Evolutionary conservation across 805 yeast species (phyloP).

Genomic region (Candida dajiaensis): DNA sequence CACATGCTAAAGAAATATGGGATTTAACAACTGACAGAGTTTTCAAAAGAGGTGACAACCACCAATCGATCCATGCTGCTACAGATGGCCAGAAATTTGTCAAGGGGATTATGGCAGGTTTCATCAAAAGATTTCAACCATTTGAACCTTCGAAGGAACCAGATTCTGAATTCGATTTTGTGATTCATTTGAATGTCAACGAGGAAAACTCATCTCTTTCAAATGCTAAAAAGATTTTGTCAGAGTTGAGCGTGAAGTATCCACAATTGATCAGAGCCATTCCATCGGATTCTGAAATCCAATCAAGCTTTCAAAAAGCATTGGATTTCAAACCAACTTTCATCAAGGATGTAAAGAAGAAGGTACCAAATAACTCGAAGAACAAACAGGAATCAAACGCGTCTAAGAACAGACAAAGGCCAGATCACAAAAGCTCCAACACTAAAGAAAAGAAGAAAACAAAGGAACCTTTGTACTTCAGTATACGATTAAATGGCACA

Average conservation of each 20-base stretch:
- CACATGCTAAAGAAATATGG: slow-evolving; percentile 35
- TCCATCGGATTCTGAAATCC: slow-evolving; percentile 38
- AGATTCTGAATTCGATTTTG: slow-evolving; percentile 59
- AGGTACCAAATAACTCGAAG: no score
- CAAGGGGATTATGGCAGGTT: slow-evolving; percentile 64
- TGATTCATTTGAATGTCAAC: slow-evolving; percentile 50
- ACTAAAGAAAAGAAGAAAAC: slow-evolving; percentile 8
- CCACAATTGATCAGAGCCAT: slow-evolving; percentile 36
- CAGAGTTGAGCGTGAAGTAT: slow-evolving; percentile 32
- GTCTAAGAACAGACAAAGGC: neutral
- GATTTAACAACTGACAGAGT: slow-evolving; percentile 56
- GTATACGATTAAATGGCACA: slow-evolving; percentile 30
- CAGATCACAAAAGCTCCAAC: slow-evolving; percentile 8
- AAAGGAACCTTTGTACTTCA: slow-evolving; percentile 38
- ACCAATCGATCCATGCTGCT: slow-evolving; percentile 66
- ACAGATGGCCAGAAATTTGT: slow-evolving; percentile 44
- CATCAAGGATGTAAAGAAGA: slow-evolving; percentile 28
- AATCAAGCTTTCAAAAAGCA: slow-evolving; percentile 47
- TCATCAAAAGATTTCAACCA: slow-evolving; percentile 63
- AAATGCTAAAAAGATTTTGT: slow-evolving; percentile 43
- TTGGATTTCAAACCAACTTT: slow-evolving; percentile 47
- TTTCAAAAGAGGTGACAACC: slow-evolving; percentile 72
- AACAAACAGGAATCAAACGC: slow-evolving; percentile 9
- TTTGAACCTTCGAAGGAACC: slow-evolving; percentile 44
- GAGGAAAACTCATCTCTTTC: slow-evolving; percentile 37